Evolutionary conservation across 1,284 basidiomycete genomes (phyloP), one percentile per base, ranked within the genome.

Genomic region (Mycena citricolor): DNA sequence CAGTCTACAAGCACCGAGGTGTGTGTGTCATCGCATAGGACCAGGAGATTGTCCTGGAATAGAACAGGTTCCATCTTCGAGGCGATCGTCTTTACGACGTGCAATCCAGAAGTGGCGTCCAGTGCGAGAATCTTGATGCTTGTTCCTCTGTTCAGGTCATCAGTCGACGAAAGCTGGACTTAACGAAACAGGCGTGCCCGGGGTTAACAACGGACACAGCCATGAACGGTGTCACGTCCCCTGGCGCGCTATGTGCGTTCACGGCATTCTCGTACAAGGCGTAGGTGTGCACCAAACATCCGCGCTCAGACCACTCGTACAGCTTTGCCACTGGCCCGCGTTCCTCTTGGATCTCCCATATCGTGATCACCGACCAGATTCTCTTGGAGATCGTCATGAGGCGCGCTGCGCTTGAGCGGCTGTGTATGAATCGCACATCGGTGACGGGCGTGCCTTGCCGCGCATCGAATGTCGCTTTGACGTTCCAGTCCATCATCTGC

Each of bases 401-500:
- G 42, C 47, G 42, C 17, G 13, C 32, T 1, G 34, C 42, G 1
- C 8, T 35, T n/a, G n/a, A n/a, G 19, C 38, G 32, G 8, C 47
- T 43, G 8, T 38, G 47, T 1, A 49, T 32, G 20, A 49, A 49
- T 1, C 47, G 47, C 8, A 49, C 35, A 10, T 41, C 47, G 14
- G 33, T 39, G 16, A 49, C 31, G 2, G 47, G 42, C 4, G 47
- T 45, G 8, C 43, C 47, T 17, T 44, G 41, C 29, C 42, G 44
- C 11, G 47, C 47, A 12, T 49, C 47, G 12, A 49, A 49, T 11
- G 40, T 39, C 8, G n/a, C 37, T 22, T 21, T 16, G 19, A 41
- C 24, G 8, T 8, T 5, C 11, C 20, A 10, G 13, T 4, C 11
- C 1, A 13, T n/a, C 20, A 34, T n/a, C 3, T 28, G 17, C 0